Evolutionary conservation across 2,329 filamentous ascomycete species (phyloP).

Genomic region (Lachnellula hyalina): DNA sequence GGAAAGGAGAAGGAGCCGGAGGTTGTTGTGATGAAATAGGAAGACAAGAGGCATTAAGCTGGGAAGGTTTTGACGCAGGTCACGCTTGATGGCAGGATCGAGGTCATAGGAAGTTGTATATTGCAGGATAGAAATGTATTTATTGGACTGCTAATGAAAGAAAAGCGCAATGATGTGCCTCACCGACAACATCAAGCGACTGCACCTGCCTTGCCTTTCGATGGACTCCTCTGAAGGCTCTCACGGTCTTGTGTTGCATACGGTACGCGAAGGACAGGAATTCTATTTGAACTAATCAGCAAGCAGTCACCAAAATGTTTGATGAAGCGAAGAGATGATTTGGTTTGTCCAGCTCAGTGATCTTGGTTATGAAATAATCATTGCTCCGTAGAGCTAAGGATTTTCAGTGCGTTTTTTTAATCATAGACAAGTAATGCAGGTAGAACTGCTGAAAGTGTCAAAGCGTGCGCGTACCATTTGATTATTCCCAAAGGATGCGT

Average conservation of each 20-base stretch:
- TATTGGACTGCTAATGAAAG: neutral
- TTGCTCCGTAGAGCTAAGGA: conserved; percentile 31
- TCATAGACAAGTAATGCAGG: conserved; percentile 23
- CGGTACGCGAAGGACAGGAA: too few relatives aligned
- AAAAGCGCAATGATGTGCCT: too few relatives aligned
- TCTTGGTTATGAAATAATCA: conserved; percentile 34
- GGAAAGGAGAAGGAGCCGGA: neutral
- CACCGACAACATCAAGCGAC: too few relatives aligned
- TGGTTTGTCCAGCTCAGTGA: conserved; percentile 30
- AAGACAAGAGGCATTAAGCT: neutral
- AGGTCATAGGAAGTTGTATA: neutral
- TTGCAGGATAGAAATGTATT: neutral
- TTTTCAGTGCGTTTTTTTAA: conserved; percentile 36
- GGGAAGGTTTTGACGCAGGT: neutral
- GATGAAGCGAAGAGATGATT: neutral
- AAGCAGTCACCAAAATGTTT: neutral
- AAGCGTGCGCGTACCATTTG: conserved; percentile 15
- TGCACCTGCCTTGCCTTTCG: too few relatives aligned
- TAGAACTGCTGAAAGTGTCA: neutral
- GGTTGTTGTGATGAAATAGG: neutral
- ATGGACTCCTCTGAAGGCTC: neutral
- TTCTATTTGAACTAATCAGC: neutral
- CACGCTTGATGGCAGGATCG: neutral
- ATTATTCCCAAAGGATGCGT: neutral
- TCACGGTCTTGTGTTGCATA: neutral